Evolutionary conservation across 495 filamentous ascomycete species (phyloP).

Genomic region (Lasiosphaeria ovina): DNA sequence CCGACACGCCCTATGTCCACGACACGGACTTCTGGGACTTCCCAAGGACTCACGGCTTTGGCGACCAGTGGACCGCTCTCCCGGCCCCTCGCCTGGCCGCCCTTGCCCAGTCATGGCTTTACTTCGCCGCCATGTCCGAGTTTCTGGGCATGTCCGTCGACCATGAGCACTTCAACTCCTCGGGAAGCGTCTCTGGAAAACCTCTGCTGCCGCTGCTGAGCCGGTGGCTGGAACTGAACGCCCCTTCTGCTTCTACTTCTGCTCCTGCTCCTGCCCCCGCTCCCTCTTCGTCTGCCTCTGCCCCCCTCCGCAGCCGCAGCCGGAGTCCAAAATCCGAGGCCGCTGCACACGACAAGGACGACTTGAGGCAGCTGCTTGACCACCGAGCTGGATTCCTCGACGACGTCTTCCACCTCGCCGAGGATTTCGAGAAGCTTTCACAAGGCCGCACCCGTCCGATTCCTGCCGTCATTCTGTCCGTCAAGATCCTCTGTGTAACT

Average conservation of each 20-base stretch:
- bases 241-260: too few relatives aligned
- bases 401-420: slow-evolving; percentile 20
- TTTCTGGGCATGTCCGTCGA: slow-evolving; percentile 26
- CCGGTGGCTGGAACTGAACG: slow-evolving; percentile 15
- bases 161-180: slow-evolving; percentile 19
- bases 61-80: slow-evolving; percentile 26
- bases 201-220: slow-evolving; percentile 19
- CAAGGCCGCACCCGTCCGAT: slow-evolving; percentile 23
- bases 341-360: slow-evolving; percentile 1
- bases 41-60: slow-evolving; percentile 24
- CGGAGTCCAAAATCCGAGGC: neutral
- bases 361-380: slow-evolving; percentile 14
- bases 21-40: slow-evolving; percentile 29
- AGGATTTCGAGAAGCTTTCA: slow-evolving; percentile 27
- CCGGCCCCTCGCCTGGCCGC: slow-evolving; percentile 23
- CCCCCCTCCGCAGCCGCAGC: too few relatives aligned
- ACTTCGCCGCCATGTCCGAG: slow-evolving; percentile 27
- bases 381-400: slow-evolving; percentile 22
- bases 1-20: slow-evolving; percentile 23
- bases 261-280: neutral
- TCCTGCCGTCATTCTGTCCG: slow-evolving; percentile 24
- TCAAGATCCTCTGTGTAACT: slow-evolving; percentile 25
- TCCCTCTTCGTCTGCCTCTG: neutral
- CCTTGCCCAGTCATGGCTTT: slow-evolving; percentile 28
- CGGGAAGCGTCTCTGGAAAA: slow-evolving; percentile 16